These are phyloP conservation scores for Citrus medica DNA, from an alignment of 345 rosid genomes.

Conservation along the genomic window DNA sequence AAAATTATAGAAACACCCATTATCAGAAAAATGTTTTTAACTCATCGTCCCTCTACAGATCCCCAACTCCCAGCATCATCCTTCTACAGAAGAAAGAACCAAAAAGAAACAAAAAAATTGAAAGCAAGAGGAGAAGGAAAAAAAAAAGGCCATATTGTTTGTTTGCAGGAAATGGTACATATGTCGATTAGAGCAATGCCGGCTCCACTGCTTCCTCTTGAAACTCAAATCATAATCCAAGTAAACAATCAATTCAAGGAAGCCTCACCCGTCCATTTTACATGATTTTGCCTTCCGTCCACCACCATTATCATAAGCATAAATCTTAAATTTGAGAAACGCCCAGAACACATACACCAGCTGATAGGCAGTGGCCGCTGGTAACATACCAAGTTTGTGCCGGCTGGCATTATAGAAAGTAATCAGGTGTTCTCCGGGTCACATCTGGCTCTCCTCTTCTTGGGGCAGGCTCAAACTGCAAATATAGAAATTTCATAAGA, in stretches of 20 bases:
- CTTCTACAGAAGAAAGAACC: constrained; percentile 25
- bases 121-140: neutral
- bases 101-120: neutral
- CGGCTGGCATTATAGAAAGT: constrained; percentile 55
- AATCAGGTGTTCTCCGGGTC: constrained; percentile 94
- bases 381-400: neutral
- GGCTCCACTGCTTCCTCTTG: constrained; percentile 21
- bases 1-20: constrained; percentile 17
- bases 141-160: constrained; percentile 17
- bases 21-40: neutral
- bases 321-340: constrained; percentile 18
- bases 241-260: constrained; percentile 14
- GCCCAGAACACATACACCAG: constrained; percentile 11
- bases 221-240: constrained; percentile 8
- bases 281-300: constrained; percentile 15
- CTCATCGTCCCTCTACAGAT: constrained; percentile 33
- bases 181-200: constrained; percentile 16
- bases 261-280: constrained; percentile 17
- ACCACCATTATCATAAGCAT: neutral
- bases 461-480: constrained; percentile 98
- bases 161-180: constrained; percentile 27
- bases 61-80: constrained; percentile 14
- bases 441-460: constrained; percentile 98
- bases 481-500: neutral
- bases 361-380: constrained; percentile 12